These are phyloP conservation scores for Lanmaoa rubissima DNA, from an alignment of 768 basidiomycete species.

Conservation along the genomic window DNA sequence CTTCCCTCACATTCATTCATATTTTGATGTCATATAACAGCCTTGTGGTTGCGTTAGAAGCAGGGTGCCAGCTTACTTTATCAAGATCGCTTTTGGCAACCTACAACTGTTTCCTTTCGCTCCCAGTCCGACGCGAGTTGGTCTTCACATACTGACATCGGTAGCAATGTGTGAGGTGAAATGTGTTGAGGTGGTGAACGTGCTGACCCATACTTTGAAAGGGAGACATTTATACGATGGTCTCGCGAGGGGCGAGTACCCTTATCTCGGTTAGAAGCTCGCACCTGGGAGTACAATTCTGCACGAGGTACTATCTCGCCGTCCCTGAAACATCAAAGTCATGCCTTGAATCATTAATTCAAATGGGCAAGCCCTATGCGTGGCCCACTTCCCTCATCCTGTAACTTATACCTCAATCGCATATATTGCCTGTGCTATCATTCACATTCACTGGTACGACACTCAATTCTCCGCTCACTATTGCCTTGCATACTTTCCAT, in stretches of 20 bases:
- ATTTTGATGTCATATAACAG: not conserved
- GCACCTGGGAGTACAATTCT: not conserved
- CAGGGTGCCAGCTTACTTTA: not conserved
- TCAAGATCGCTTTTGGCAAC: not conserved
- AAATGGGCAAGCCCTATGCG: not conserved
- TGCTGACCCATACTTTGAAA: not conserved
- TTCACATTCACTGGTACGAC: not conserved
- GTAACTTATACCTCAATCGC: not conserved
- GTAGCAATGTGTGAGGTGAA: not conserved
- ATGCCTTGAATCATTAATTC: not conserved
- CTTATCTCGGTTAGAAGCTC: slow-evolving; percentile 7
- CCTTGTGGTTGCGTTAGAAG: not conserved
- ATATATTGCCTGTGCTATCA: not conserved
- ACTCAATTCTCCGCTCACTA: not conserved
- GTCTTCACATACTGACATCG: not conserved
- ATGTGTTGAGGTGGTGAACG: not conserved
- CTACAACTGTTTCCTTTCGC: not conserved
- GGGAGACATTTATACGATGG: not conserved
- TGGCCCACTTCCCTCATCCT: not conserved
- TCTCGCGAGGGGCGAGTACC: not conserved
- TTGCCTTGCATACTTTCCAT: slow-evolving; percentile 2
- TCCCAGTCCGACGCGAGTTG: not conserved
- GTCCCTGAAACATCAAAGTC: slow-evolving; percentile 12
- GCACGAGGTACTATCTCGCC: not conserved
- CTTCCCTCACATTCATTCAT: slow-evolving; percentile 2